Evolutionary conservation across 108 stramenopile genomes (phyloP), one percentile per base, ranked within the genome.

Genomic region (Nitzschia palea): DNA sequence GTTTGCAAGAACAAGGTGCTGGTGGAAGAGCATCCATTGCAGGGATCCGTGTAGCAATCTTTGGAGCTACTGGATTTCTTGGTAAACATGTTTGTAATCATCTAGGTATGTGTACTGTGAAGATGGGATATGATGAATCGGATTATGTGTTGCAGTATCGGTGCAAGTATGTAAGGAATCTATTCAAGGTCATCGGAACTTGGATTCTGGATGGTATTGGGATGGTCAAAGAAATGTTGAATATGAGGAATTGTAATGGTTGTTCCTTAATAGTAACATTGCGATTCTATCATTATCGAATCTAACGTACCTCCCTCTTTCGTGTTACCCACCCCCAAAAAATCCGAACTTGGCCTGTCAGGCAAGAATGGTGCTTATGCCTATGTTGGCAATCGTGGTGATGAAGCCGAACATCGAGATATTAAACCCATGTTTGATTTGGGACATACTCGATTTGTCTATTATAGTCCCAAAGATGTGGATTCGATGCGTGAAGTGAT

Each of bases 31-130:
- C 71, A 1, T 83, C 84, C 58, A 81, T 86, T 55, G 86, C 87
- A 27, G 95, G 82, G 26, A 45, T 92, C 50, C 88, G 82, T 58
- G 86, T 95, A 14, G 86, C 88, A 17, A 68, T 97, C 30, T 98
- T 98, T 69, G 97, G 97, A 23, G 96, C 94, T 20, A 86, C 86
- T 35, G 97, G 97, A 25, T 97, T 98, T 67, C 76, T 98, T 40
- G 97, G 97, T 34, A 83, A 90, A 17, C 95, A 94, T 67, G 90
- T 97, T 54, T 90, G 82, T 62, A 52, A 64, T 65, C 79, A 90
- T 70, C 73, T 91, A 44, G 89, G 89, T 81, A 69, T 57, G 88
- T 80, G 2, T 4, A n/a, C 9, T 42, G 36, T 14, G 40, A 10
- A 29, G 44, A 15, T 20, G 44, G 17, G 4, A 42, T 58, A 6